Base-by-base conservation (phyloP, 768 basidiomycete genomes). In the Suillus decipiens region DNA sequence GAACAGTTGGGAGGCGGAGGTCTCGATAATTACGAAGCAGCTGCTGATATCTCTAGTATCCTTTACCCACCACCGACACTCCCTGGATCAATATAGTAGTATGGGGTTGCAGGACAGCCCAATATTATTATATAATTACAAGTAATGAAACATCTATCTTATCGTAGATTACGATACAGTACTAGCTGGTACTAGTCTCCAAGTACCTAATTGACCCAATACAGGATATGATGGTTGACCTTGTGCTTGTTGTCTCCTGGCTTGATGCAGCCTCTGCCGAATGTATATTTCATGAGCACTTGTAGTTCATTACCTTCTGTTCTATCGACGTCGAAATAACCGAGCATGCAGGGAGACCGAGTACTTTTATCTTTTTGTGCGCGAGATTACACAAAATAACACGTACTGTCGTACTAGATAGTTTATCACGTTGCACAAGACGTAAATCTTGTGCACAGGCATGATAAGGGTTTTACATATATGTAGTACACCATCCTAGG, bases 1-100 rank as follows among this genome's bases (percentile, higher is more conserved):
- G 59, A 59, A 10, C 72, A 74, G 19, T 24, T 73, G 14, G 54
- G 54, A 3, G 72, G 41, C 14, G 36, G 12, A 73, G 71, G 61
- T 19, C 31, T 60, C n/a, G 54, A 66, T 7, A 71, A 22, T 22
- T 24, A 61, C 45, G 43, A 65, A 33, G 43, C 67, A 33, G 72
- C 72, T 14, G 42, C 43, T 2, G 72, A 67, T 53, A 65, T 71
- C 31, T 65, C 67, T 2, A 31, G 64, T 4, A 3, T 54, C 19
- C 48, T 73, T 19, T 31, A 71, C 34, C 65, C 73, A 31, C 17
- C 5, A 19, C 24, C 24, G 2, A 14, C 54, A 4, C 11, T 36
- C 12, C n/a, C 1, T 22, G 15, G 15, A 22, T 33, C 15, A 5
- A 1, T 6, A 34, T n/a, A 12, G 10, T 39, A 17, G 22, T 41